Percentiles rank a stretch among this genome's conserved stretches.
These are phyloP conservation scores for Fusarium anthophilum DNA, from an alignment of 2,329 filamentous ascomycete species.

Conservation along the genomic window DNA sequence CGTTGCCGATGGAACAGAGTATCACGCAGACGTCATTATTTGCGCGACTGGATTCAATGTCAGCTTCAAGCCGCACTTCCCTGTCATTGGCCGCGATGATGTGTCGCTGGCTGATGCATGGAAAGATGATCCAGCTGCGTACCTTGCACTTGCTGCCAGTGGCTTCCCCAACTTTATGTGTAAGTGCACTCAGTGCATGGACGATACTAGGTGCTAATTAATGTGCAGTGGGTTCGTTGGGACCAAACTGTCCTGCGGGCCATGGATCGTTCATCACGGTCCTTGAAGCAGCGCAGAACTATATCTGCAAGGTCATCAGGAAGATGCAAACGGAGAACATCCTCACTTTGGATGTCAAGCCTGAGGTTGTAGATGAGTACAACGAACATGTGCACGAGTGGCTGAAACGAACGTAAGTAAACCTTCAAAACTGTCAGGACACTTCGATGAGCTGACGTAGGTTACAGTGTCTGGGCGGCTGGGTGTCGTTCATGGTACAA, in stretches of 20 bases:
- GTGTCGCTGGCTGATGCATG: slow-evolving; percentile 38
- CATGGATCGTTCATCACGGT: slow-evolving; percentile 15
- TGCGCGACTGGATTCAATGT: slow-evolving; percentile 36
- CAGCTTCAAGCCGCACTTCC: slow-evolving; percentile 40
- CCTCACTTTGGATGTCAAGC: slow-evolving; percentile 2
- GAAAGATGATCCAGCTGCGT: slow-evolving; percentile 40
- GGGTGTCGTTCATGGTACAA: slow-evolving; percentile 15
- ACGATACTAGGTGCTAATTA: background rate
- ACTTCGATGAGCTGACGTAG: background rate
- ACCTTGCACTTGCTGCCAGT: slow-evolving; percentile 39
- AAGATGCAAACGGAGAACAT: slow-evolving; percentile 22
- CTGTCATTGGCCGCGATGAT: slow-evolving; percentile 23
- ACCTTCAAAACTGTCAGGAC: accelerated
- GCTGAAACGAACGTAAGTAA: slow-evolving; percentile 2
- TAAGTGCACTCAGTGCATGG: background rate
- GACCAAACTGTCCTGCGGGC: slow-evolving; percentile 5
- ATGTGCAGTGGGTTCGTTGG: background rate
- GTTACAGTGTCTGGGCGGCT: slow-evolving; percentile 2
- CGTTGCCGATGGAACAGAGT: slow-evolving; percentile 6
- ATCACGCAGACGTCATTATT: slow-evolving; percentile 18
- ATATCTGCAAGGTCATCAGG: slow-evolving; percentile 9
- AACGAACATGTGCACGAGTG: slow-evolving; percentile 10
- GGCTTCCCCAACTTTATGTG: slow-evolving; percentile 41
- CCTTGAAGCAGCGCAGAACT: slow-evolving; percentile 9
- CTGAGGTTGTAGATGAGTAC: background rate